Conservation (phyloP, 106 monocot species). For the Ottelia alismoides region DNA sequence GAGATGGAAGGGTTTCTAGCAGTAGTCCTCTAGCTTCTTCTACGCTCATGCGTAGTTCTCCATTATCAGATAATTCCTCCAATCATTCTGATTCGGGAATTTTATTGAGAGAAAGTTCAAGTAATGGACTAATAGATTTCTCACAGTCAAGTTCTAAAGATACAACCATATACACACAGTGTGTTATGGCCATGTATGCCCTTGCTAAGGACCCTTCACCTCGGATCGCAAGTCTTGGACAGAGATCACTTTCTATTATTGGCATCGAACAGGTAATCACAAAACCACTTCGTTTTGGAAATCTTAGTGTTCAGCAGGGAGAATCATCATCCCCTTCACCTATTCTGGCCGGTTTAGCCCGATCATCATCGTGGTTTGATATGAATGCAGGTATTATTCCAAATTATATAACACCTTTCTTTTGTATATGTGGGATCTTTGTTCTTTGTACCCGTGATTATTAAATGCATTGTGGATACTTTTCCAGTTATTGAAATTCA, state of each 20-base stretch:
- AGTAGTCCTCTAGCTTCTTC: constrained; percentile 54
- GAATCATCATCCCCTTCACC: constrained; percentile 33
- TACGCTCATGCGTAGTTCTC: constrained; percentile 58
- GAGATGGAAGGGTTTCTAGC: constrained; percentile 75
- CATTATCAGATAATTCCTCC: constrained; percentile 53
- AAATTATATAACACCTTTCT: no score
- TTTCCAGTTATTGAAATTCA: background rate
- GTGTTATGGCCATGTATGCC: constrained; percentile 64
- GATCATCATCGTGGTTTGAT: constrained; percentile 96
- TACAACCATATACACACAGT: constrained; percentile 50
- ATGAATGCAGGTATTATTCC: constrained; percentile 72
- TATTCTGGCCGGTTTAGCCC: constrained; percentile 47
- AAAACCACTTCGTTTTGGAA: constrained; percentile 30
- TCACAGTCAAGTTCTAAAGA: constrained; percentile 32
- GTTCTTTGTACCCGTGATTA: no score
- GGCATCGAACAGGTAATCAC: constrained; percentile 82
- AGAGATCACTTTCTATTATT: constrained; percentile 64
- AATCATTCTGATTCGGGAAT: constrained; percentile 80
- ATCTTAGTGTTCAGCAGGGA: constrained; percentile 28
- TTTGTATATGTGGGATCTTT: no score
- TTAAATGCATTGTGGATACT: no score
- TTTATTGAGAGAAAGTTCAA: constrained; percentile 45
- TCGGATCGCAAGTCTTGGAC: constrained; percentile 53
- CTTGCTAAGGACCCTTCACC: constrained; percentile 88
- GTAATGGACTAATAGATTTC: constrained; percentile 55